phyloP scores from a whole-genome alignment of 257 asterid species.

The Echium plantagineum region DNA sequence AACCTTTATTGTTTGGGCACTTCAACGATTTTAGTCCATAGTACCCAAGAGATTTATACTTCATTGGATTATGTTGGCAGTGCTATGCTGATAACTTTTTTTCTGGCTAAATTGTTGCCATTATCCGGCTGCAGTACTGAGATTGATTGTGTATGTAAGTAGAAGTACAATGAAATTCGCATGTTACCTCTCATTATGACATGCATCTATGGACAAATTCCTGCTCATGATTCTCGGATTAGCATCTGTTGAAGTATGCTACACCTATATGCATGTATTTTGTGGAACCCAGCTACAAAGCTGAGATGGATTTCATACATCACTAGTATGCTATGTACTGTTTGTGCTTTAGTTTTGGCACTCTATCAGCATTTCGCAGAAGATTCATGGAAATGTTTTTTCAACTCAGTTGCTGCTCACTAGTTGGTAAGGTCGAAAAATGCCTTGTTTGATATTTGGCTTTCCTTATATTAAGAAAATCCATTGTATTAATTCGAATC shows the following conservation, averaged over 20 bases:
- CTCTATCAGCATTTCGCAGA: conserved; percentile 68
- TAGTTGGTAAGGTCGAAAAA: conserved; percentile 78
- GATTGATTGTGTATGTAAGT: conserved; percentile 5
- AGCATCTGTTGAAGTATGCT: not conserved
- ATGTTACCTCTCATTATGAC: conserved; percentile 1
- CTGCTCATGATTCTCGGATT: not conserved
- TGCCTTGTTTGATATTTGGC: conserved; percentile 41
- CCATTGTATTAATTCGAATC: conserved; percentile 7
- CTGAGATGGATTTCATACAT: conserved; percentile 33
- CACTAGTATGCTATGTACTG: conserved; percentile 41
- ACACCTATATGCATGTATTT: conserved; percentile 7
- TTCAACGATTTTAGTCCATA: too few species aligned
- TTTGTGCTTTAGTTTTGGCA: conserved; percentile 40
- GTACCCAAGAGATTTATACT: too few species aligned
- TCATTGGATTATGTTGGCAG: not conserved
- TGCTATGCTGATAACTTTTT: not conserved
- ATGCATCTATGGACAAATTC: not conserved
- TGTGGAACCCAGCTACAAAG: conserved; percentile 45
- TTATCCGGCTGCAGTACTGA: conserved; percentile 4
- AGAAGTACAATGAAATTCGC: conserved; percentile 18
- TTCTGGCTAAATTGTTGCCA: not conserved
- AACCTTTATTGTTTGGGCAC: too few species aligned
- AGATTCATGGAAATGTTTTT: conserved; percentile 57
- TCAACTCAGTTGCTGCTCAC: conserved; percentile 73
- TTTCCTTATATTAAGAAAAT: conserved; percentile 16